These are phyloP conservation scores for Micromonas commoda DNA, from an alignment of 139 green algal species.

Conservation along the genomic window DNA sequence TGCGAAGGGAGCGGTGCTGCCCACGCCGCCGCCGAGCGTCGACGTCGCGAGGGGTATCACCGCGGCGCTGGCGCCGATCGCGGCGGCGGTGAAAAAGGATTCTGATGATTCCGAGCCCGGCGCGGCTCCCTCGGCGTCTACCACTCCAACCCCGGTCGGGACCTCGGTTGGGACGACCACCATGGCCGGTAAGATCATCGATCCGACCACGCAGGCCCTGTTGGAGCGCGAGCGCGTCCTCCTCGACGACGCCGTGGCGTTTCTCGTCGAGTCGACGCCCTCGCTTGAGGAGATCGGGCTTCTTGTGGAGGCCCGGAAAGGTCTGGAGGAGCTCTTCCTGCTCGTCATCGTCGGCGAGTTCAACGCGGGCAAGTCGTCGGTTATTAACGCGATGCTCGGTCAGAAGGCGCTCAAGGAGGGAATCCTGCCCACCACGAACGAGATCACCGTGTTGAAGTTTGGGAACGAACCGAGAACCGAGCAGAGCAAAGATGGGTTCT, in stretches of 20 bases:
- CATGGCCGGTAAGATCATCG: neutral
- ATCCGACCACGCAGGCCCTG: neutral
- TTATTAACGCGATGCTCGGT: constrained; percentile 90
- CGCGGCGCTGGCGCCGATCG: neutral
- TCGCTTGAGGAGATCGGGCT: constrained; percentile 18
- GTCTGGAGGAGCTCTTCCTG: constrained; percentile 92
- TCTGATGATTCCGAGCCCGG: no score
- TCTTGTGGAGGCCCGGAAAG: constrained; percentile 22
- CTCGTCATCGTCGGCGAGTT: constrained; percentile 89
- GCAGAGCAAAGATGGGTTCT: constrained; percentile 74
- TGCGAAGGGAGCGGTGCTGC: neutral
- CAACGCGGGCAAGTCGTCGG: constrained; percentile 79
- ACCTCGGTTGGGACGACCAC: no score
- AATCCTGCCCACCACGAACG: constrained; percentile 97
- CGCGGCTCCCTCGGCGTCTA: no score
- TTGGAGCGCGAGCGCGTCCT: neutral
- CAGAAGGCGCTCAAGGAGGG: constrained; percentile 73
- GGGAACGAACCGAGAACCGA: neutral
- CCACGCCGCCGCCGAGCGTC: neutral
- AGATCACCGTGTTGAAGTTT: constrained; percentile 89
- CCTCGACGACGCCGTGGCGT: neutral
- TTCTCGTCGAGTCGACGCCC: neutral
- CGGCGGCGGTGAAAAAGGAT: neutral
- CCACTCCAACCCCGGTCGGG: no score
- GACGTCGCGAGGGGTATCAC: neutral